A percentile compares a stretch with the other conserved stretches of the same genome.
Evolutionary conservation across 2,329 filamentous ascomycete species (phyloP).

Genomic region (Penicillium expansum): DNA sequence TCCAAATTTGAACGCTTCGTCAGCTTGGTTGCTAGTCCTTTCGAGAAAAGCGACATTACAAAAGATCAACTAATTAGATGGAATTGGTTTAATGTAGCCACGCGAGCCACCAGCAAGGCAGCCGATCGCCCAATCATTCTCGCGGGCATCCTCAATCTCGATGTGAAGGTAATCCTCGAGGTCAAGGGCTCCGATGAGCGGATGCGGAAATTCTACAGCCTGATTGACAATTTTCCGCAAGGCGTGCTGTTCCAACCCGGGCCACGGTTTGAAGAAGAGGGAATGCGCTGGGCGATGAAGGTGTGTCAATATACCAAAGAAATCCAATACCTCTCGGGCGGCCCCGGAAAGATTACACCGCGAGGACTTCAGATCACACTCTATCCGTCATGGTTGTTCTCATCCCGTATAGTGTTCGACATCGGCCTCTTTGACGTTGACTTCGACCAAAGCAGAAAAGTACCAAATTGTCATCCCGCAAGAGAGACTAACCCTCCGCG

Average conservation of each 20-base stretch:
- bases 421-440: background rate
- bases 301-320: constrained; percentile 7
- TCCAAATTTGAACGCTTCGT: background rate
- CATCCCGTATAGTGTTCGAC: background rate
- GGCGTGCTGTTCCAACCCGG: constrained; percentile 8
- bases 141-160: constrained; percentile 8
- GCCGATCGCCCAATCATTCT: constrained; percentile 12
- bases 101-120: constrained; percentile 8
- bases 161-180: background rate
- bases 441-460: background rate
- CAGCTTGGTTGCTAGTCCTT: background rate
- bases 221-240: background rate
- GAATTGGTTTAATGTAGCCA: constrained; percentile 15
- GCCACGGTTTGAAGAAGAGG: constrained; percentile 12
- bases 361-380: background rate
- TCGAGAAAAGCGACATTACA: background rate
- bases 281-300: constrained; percentile 14
- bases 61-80: background rate
- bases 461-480: background rate
- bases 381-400: background rate
- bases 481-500: too few species aligned
- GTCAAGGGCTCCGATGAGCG: background rate
- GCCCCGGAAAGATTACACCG: background rate
- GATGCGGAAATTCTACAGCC: background rate
- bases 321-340: background rate